Base-by-base conservation (phyloP, 106 monocot genomes). In the Dioscorea dumetorum region DNA sequence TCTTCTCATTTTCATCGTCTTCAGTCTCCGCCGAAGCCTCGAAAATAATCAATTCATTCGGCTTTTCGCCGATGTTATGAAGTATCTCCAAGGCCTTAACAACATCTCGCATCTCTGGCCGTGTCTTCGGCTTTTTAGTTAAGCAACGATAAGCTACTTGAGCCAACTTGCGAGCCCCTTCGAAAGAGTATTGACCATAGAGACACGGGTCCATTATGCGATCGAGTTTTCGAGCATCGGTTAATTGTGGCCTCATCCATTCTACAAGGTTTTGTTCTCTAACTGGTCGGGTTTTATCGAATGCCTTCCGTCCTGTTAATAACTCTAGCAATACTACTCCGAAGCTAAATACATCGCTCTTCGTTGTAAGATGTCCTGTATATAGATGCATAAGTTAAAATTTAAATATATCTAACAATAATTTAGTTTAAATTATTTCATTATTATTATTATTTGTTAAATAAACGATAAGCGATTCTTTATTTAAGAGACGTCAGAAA, bases 331-430 rank as follows among this genome's bases (percentile, higher is more conserved):
- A 59, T 4, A 88, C 88, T 0, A 88, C 88, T 17, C 88, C 88
- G 63, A 88, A 84, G 52, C 88, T 84, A 60, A 81, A 88, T 16
- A 84, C 84, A 49, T 88, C 88, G 50, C 88, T 88, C 79, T 81
- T 88, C 10, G 78, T 48, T 7, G 88, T 88, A 4, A 88, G 72
- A 70, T 88, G 88, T 5, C 86, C 85, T 67, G 14, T 8, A 50
- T 10, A 41, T 41, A 41, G 41, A 41, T 41, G 0, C 6, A 41
- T 41, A 28, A 28, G 28, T 1, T 28, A 28, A 28, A 1, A 28
- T 28, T 3, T 28, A 1, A 28, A 28, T 28, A 28, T 28, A 28
- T 28, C 28, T 28, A 28, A 3, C 3, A 3, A 28, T 28, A 28
- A 28, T 1, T 28, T 28, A 28, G 28, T 28, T 41, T 0, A 41